These are phyloP conservation scores for Fraxinus cuspidata DNA, from an alignment of 257 asterid genomes.

Conservation along the genomic window DNA sequence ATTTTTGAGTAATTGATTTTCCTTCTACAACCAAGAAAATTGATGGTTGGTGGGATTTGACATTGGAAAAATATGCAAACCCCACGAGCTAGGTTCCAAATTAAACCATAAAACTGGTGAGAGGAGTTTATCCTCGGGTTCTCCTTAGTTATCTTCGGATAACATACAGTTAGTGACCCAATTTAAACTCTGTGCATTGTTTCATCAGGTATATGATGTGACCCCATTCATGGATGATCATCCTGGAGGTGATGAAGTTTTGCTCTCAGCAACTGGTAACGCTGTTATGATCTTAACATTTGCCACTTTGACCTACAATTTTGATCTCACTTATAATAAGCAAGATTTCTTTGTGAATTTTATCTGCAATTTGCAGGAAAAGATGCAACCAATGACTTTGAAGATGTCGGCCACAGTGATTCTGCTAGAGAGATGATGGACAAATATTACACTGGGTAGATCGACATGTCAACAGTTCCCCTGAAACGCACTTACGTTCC, in stretches of 20 bases:
- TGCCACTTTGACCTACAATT: background rate
- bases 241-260: background rate
- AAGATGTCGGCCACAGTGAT: conserved; percentile 60
- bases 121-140: background rate
- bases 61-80: background rate
- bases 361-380: conserved; percentile 46
- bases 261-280: background rate
- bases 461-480: conserved; percentile 61
- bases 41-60: background rate
- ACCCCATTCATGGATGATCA: conserved; percentile 11
- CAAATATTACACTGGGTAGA: conserved; percentile 48
- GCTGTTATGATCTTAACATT: background rate
- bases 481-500: conserved; percentile 44
- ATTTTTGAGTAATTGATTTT: no score
- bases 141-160: background rate
- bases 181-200: background rate
- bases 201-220: conserved; percentile 46
- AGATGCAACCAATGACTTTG: conserved; percentile 79
- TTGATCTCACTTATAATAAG: background rate
- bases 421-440: conserved; percentile 57
- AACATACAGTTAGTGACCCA: background rate
- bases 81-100: background rate
- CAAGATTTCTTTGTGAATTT: background rate
- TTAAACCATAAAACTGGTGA: background rate
- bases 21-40: background rate